A percentile compares a stretch with the other conserved stretches of the same genome.
These are phyloP conservation scores for Moricandia moricandioides DNA, from an alignment of 345 rosid genomes.

Conservation along the genomic window DNA sequence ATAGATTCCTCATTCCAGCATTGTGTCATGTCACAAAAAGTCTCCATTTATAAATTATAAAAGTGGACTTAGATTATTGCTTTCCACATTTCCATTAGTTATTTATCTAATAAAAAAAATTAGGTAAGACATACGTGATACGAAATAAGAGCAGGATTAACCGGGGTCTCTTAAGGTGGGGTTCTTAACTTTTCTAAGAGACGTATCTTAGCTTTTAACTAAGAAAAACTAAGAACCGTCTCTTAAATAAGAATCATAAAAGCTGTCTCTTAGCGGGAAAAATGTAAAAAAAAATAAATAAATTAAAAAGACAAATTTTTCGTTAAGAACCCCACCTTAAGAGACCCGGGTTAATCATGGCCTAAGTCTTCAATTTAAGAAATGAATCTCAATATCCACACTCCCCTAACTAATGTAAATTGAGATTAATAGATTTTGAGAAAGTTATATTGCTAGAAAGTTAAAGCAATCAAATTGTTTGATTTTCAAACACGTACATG, in stretches of 20 bases:
- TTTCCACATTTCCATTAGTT: conserved; percentile 22
- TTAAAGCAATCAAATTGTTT: background rate
- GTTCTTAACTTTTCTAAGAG: too few relatives aligned
- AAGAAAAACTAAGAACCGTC: too few relatives aligned
- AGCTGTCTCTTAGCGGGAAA: too few relatives aligned
- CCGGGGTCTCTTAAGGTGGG: too few relatives aligned
- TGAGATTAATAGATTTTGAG: background rate
- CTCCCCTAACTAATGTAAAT: background rate
- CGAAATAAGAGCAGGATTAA: too few relatives aligned
- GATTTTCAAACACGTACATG: background rate
- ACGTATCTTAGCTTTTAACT: too few relatives aligned
- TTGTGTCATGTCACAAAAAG: conserved; percentile 12
- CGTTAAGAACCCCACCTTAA: too few relatives aligned
- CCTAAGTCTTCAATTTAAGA: conserved; percentile 9
- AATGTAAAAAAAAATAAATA: too few relatives aligned
- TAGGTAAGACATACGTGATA: conserved; percentile 15
- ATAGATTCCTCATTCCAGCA: conserved; percentile 17
- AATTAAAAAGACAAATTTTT: too few relatives aligned
- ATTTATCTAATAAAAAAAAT: background rate
- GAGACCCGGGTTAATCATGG: too few relatives aligned
- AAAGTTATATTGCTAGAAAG: background rate
- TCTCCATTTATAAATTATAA: background rate
- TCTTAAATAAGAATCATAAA: too few relatives aligned
- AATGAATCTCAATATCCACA: conserved; percentile 2
- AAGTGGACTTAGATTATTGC: conserved; percentile 27